Evolutionary conservation across 139 green algal genomes (phyloP).

Genomic region (Haematococcus sp.): DNA sequence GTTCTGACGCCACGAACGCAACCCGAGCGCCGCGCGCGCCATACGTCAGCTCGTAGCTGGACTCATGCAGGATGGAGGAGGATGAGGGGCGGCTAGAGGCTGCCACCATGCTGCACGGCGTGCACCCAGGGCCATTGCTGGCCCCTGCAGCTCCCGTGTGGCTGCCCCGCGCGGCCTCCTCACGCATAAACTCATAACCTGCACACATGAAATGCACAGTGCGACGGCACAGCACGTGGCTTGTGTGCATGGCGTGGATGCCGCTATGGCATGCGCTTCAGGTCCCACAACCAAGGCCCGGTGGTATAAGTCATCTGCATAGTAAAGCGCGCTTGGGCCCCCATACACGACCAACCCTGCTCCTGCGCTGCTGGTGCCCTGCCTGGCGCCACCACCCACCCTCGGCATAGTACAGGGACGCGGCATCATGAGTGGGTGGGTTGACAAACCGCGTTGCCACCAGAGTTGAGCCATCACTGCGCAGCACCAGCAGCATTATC

Average conservation of each 20-base stretch:
- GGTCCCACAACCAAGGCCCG: no score
- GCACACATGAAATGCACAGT: background rate
- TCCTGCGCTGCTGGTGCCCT: background rate
- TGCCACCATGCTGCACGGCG: no score
- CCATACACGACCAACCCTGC: no score
- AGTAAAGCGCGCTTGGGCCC: no score
- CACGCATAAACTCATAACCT: constrained; percentile 20
- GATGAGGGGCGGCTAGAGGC: no score
- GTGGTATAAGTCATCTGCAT: no score
- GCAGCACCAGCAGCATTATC: no score
- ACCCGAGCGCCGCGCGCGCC: constrained; percentile 64
- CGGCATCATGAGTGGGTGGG: constrained; percentile 47
- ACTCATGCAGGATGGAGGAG: constrained; percentile 38
- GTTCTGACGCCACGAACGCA: constrained; percentile 87
- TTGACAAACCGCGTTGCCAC: constrained; percentile 85
- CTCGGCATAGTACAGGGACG: constrained; percentile 92
- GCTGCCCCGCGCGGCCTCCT: no score
- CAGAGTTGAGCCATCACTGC: constrained; percentile 79
- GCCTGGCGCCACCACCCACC: constrained; percentile 31
- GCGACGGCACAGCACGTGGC: no score
- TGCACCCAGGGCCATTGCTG: background rate
- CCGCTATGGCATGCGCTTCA: no score
- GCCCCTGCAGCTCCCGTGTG: background rate
- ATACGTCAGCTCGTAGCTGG: constrained; percentile 75
- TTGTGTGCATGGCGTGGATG: no score